These are phyloP conservation scores for Fusarium burgessii DNA, from an alignment of 2,329 filamentous ascomycete genomes.

Conservation along the genomic window DNA sequence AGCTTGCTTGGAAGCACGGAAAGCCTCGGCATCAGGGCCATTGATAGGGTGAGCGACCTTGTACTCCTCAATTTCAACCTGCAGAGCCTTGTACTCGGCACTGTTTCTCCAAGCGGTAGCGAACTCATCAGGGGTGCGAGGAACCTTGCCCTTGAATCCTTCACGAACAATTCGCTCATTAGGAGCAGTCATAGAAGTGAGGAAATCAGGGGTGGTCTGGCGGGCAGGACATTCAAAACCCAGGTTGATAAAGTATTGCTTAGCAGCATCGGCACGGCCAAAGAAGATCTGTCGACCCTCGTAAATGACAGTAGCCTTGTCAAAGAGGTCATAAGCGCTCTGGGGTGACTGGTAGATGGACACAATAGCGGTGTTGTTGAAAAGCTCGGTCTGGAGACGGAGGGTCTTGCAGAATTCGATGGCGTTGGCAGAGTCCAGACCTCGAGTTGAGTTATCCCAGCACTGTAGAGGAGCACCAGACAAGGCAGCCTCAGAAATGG, in stretches of 20 bases:
- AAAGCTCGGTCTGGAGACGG: slow-evolving; percentile 74
- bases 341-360: slow-evolving; percentile 80
- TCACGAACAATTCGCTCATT: slow-evolving; percentile 66
- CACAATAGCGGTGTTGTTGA: slow-evolving; percentile 73
- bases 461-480: slow-evolving; percentile 71
- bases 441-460: slow-evolving; percentile 80
- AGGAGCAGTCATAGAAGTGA: slow-evolving; percentile 76
- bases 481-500: slow-evolving; percentile 71
- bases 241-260: slow-evolving; percentile 73
- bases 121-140: slow-evolving; percentile 72
- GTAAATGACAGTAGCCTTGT: slow-evolving; percentile 69
- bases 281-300: slow-evolving; percentile 73
- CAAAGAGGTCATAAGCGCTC: slow-evolving; percentile 72
- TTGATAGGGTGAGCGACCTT: slow-evolving; percentile 65
- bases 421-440: slow-evolving; percentile 80
- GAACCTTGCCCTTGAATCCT: slow-evolving; percentile 67
- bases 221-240: slow-evolving; percentile 76
- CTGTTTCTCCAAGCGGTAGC: slow-evolving; percentile 69
- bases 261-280: slow-evolving; percentile 69
- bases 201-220: slow-evolving; percentile 77
- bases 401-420: slow-evolving; percentile 81
- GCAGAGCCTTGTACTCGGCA: slow-evolving; percentile 62
- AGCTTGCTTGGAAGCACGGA: slow-evolving; percentile 65
- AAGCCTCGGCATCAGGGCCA: slow-evolving; percentile 67
- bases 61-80: slow-evolving; percentile 67